These are phyloP conservation scores for Sphaerulina vaccinii DNA, from an alignment of 2,329 filamentous ascomycete species.

Conservation along the genomic window DNA sequence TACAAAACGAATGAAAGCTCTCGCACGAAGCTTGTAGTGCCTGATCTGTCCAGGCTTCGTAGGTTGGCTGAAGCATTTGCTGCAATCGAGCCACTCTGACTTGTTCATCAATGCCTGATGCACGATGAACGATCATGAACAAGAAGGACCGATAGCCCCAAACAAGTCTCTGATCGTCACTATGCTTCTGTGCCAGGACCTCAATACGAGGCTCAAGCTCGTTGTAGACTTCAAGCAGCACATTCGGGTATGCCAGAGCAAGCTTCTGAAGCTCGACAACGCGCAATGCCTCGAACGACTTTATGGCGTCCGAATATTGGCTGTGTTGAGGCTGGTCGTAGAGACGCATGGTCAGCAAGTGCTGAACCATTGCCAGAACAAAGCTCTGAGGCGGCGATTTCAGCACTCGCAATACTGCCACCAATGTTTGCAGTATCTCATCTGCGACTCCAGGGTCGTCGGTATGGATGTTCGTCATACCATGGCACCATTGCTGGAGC, in stretches of 20 bases:
- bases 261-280: conserved; percentile 85
- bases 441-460: conserved; percentile 49
- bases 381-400: conserved; percentile 49
- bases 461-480: conserved; percentile 67
- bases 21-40: conserved; percentile 67
- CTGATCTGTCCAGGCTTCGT: conserved; percentile 73
- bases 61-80: conserved; percentile 79
- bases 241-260: conserved; percentile 86
- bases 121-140: conserved; percentile 89
- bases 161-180: conserved; percentile 76
- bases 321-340: conserved; percentile 67
- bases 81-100: conserved; percentile 69
- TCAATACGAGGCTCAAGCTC: conserved; percentile 80
- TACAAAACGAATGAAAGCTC: conserved; percentile 76
- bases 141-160: conserved; percentile 87
- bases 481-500: conserved; percentile 65
- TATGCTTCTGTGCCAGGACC: conserved; percentile 71
- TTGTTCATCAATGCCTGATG: conserved; percentile 69
- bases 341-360: conserved; percentile 83
- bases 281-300: conserved; percentile 80
- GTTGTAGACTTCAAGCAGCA: conserved; percentile 81
- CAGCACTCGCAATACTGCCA: conserved; percentile 33
- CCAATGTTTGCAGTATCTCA: conserved; percentile 33
- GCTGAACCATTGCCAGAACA: conserved; percentile 85
- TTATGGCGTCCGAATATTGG: conserved; percentile 82